A percentile compares a stretch with the other conserved stretches of the same genome.
phyloP scores from a whole-genome alignment of 208 protist genomes.

The Histomonas meleagridis region DNA sequence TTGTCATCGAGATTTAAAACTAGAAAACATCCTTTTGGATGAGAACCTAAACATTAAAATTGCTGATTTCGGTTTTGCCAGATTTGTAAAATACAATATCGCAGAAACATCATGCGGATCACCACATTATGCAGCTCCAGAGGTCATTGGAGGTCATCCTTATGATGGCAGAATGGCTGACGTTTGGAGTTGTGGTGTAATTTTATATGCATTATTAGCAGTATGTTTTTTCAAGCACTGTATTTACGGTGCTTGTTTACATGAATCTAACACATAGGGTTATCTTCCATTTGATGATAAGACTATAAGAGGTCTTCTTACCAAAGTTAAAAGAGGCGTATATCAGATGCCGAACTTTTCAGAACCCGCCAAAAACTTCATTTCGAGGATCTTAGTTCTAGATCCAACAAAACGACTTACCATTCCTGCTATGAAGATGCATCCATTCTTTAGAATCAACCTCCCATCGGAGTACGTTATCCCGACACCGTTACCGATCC shows the following conservation, averaged over 20 bases:
- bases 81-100: neutral
- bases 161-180: neutral
- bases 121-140: neutral
- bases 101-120: neutral
- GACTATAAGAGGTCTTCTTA: neutral
- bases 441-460: constrained; percentile 53
- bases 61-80: neutral
- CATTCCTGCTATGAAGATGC: constrained; percentile 61
- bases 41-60: neutral
- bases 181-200: neutral
- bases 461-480: constrained; percentile 40
- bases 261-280: neutral
- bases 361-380: constrained; percentile 50
- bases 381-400: constrained; percentile 64
- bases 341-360: neutral
- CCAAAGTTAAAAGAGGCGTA: neutral
- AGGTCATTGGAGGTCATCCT: neutral
- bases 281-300: neutral
- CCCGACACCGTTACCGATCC: neutral
- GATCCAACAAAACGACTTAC: constrained; percentile 65
- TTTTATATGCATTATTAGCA: constrained; percentile 23
- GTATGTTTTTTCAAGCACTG: neutral
- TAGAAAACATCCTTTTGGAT: constrained; percentile 29
- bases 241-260: neutral
- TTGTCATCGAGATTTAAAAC: constrained; percentile 57